phyloP scores from a whole-genome alignment of 305 asterid species.

The Petunia hybrid region DNA sequence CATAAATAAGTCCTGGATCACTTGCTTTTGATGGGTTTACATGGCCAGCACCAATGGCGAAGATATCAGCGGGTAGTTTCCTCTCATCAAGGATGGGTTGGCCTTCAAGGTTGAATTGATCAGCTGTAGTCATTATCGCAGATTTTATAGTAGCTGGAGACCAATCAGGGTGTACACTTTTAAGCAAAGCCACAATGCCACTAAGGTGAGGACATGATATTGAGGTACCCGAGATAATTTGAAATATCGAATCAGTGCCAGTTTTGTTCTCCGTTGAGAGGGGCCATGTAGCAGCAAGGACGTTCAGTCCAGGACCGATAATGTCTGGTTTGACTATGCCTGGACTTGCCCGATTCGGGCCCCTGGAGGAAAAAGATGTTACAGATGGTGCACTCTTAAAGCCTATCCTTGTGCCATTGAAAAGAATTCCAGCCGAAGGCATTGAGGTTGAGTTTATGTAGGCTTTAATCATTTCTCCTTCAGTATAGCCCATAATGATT shows the following conservation, averaged over 20 bases:
- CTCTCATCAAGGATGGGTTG: slow-evolving; percentile 45
- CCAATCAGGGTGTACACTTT: slow-evolving; percentile 64
- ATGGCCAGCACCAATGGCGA: slow-evolving; percentile 63
- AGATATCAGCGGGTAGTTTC: slow-evolving; percentile 41
- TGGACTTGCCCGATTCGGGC: slow-evolving; percentile 59
- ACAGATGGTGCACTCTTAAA: slow-evolving; percentile 47
- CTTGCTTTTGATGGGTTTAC: slow-evolving; percentile 55
- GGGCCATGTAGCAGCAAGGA: slow-evolving; percentile 66
- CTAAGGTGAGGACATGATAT: slow-evolving; percentile 70
- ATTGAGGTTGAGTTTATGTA: slow-evolving; percentile 53
- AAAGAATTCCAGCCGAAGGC: slow-evolving; percentile 47
- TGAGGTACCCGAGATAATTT: slow-evolving; percentile 64
- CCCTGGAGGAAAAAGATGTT: slow-evolving; percentile 62
- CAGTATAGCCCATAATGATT: slow-evolving; percentile 47
- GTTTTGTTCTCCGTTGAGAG: slow-evolving; percentile 48
- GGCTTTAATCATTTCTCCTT: slow-evolving; percentile 47
- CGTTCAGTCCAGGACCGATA: slow-evolving; percentile 63
- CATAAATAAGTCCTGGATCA: slow-evolving; percentile 63
- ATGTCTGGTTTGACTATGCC: slow-evolving; percentile 65
- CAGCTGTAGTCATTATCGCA: slow-evolving; percentile 63
- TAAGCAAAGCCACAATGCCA: slow-evolving; percentile 59
- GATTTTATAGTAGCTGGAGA: slow-evolving; percentile 68
- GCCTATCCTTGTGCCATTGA: slow-evolving; percentile 52
- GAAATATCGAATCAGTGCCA: slow-evolving; percentile 43
- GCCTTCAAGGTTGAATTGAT: slow-evolving; percentile 30